Conservation (phyloP, 2,329 filamentous ascomycete genomes). For the Bipolaris cookei region DNA sequence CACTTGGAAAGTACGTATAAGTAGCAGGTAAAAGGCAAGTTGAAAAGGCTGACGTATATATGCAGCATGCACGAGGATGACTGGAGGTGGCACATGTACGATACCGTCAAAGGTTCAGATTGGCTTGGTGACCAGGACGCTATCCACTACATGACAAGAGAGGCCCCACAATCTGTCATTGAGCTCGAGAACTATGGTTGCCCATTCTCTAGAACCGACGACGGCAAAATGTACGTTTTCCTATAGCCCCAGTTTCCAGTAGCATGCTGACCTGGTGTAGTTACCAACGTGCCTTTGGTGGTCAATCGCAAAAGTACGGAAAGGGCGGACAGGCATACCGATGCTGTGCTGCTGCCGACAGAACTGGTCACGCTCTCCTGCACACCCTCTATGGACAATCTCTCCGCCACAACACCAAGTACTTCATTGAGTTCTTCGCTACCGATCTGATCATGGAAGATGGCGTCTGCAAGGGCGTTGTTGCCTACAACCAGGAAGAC, state of each 20-base stretch:
- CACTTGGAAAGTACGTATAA: slow-evolving; percentile 70
- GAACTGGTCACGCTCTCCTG: slow-evolving; percentile 95
- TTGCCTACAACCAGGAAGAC: slow-evolving; percentile 98
- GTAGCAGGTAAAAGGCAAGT: background rate
- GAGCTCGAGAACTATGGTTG: slow-evolving; percentile 98
- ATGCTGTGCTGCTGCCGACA: slow-evolving; percentile 93
- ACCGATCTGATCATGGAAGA: slow-evolving; percentile 97
- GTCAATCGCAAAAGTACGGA: slow-evolving; percentile 91
- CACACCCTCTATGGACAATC: slow-evolving; percentile 99
- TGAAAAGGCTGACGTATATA: slow-evolving; percentile 27
- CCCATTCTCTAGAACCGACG: slow-evolving; percentile 94
- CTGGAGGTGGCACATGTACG: slow-evolving; percentile 99
- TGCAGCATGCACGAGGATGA: slow-evolving; percentile 89
- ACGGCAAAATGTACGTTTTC: slow-evolving; percentile 79
- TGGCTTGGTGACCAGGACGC: slow-evolving; percentile 98
- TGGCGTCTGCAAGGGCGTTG: slow-evolving; percentile 92
- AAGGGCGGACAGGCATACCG: slow-evolving; percentile 98
- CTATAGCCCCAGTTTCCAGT: background rate
- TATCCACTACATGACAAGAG: slow-evolving; percentile 98
- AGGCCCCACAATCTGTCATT: slow-evolving; percentile 88
- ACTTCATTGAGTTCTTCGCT: slow-evolving; percentile 99
- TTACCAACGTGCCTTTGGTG: slow-evolving; percentile 98
- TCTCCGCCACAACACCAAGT: slow-evolving; percentile 96
- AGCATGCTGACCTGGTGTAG: slow-evolving; percentile 50
- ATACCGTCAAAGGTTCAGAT: slow-evolving; percentile 96